Conservation (phyloP, 495 filamentous ascomycete genomes). For the Hypoxylon crocopeplum region DNA sequence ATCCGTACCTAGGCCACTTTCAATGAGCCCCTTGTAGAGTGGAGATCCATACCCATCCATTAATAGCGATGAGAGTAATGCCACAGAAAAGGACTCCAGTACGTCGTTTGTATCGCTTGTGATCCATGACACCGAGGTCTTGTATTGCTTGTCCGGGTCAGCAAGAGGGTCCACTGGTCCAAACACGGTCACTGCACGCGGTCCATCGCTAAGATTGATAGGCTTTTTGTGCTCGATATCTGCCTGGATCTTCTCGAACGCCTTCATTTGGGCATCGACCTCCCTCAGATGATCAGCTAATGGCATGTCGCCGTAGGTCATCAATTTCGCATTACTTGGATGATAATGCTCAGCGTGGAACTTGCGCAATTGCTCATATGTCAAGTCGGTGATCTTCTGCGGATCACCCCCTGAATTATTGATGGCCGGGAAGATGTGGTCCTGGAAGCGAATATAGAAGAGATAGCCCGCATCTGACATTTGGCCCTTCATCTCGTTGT, state of each 20-base stretch:
- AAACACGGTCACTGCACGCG: slow-evolving; percentile 69
- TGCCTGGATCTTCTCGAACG: slow-evolving; percentile 70
- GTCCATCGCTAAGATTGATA: slow-evolving; percentile 71
- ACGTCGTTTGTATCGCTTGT: slow-evolving; percentile 82
- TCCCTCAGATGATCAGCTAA: slow-evolving; percentile 78
- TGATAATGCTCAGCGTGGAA: slow-evolving; percentile 95
- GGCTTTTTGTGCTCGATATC: slow-evolving; percentile 79
- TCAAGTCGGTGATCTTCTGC: slow-evolving; percentile 92
- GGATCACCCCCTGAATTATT: slow-evolving; percentile 97
- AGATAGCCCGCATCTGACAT: slow-evolving; percentile 97
- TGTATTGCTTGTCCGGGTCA: slow-evolving; percentile 84
- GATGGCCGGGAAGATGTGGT: slow-evolving; percentile 90
- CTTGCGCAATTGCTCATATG: slow-evolving; percentile 79
- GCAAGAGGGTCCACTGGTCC: slow-evolving; percentile 91
- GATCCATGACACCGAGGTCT: slow-evolving; percentile 92
- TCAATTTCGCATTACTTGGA: slow-evolving; percentile 92
- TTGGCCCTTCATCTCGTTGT: slow-evolving; percentile 99
- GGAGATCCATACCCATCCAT: slow-evolving; percentile 96
- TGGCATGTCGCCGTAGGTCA: slow-evolving; percentile 95
- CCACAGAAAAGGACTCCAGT: slow-evolving; percentile 83
- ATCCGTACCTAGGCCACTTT: slow-evolving; percentile 87
- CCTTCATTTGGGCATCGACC: slow-evolving; percentile 71
- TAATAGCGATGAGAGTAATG: slow-evolving; percentile 79
- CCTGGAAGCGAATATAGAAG: slow-evolving; percentile 91
- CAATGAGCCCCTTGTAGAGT: slow-evolving; percentile 87